Percentiles rank a stretch among this genome's conserved stretches.
phyloP scores from a whole-genome alignment of 805 yeast species.

The Torulaspora franciscae region DNA sequence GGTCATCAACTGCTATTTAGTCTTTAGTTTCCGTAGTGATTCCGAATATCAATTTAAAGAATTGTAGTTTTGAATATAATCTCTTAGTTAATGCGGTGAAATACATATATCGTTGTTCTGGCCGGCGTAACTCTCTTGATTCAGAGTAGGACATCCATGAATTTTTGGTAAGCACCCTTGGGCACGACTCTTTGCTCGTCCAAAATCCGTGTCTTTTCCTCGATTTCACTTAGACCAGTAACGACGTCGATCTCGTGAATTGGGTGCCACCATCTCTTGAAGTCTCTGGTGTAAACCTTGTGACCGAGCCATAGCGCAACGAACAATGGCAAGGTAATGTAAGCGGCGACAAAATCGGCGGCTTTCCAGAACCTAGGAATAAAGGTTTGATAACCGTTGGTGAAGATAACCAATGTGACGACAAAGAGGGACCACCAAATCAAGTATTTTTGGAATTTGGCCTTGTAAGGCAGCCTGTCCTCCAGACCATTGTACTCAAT shows the following conservation, averaged over 20 bases:
- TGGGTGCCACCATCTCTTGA: slow-evolving; percentile 44
- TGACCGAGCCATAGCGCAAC: slow-evolving; percentile 54
- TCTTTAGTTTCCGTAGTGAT: too few species aligned
- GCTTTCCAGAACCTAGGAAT: slow-evolving; percentile 45
- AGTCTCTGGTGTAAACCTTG: slow-evolving; percentile 43
- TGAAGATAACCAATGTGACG: slow-evolving; percentile 50
- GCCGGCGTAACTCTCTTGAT: too few species aligned
- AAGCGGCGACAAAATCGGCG: slow-evolving; percentile 65
- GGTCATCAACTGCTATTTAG: too few species aligned
- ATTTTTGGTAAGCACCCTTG: slow-evolving; percentile 16
- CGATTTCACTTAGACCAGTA: slow-evolving; percentile 57
- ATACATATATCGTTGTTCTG: background rate
- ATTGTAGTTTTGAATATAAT: too few species aligned
- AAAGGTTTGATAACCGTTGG: slow-evolving; percentile 72
- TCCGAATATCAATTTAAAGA: too few species aligned
- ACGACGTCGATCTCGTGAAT: slow-evolving; percentile 55
- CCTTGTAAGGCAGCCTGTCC: slow-evolving; percentile 55
- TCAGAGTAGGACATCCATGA: slow-evolving; percentile 23
- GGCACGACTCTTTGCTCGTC: slow-evolving; percentile 27
- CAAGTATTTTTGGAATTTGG: slow-evolving; percentile 53
- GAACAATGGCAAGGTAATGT: slow-evolving; percentile 48
- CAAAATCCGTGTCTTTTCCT: slow-evolving; percentile 43
- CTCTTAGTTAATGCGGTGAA: too few species aligned
- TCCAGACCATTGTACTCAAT: slow-evolving; percentile 46
- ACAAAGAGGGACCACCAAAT: slow-evolving; percentile 50